Percentiles rank a stretch among this genome's conserved stretches.
Conservation (phyloP, 2,329 filamentous ascomycete genomes). For the Neofusicoccum sp. region DNA sequence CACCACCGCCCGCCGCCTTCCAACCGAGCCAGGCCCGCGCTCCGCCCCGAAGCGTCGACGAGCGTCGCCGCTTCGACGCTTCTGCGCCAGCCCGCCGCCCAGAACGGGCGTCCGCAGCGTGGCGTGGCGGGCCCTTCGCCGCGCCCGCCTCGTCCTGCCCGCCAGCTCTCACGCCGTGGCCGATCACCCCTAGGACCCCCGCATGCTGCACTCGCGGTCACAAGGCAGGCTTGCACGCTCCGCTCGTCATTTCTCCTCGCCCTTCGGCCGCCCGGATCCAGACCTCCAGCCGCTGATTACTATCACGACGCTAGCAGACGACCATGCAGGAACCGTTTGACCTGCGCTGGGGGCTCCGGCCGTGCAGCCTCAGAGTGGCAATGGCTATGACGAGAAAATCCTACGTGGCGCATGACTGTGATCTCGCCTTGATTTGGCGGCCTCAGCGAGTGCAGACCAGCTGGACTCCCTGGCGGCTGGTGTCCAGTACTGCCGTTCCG, state of each 20-base stretch:
- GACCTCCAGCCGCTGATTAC: neutral
- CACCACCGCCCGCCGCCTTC: slow-evolving; percentile 7
- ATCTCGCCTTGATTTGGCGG: slow-evolving; percentile 1
- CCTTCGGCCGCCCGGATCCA: neutral
- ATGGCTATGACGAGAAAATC: neutral
- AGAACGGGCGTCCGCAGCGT: too few species aligned
- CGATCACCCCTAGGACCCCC: slow-evolving; percentile 14
- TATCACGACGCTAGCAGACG: neutral
- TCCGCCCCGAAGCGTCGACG: slow-evolving; percentile 2
- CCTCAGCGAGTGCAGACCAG: neutral
- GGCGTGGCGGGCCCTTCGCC: too few species aligned
- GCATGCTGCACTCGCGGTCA: slow-evolving; percentile 13
- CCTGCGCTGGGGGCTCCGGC: neutral
- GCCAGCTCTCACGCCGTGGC: neutral
- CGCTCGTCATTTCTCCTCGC: neutral
- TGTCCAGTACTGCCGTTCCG: neutral
- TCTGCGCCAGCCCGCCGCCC: too few species aligned
- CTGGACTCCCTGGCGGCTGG: neutral
- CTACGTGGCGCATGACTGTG: slow-evolving; percentile 5
- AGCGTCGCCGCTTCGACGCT: neutral
- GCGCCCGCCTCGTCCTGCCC: slow-evolving; percentile 1
- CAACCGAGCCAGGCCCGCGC: slow-evolving; percentile 14
- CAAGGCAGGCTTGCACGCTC: slow-evolving; percentile 2
- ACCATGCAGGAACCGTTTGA: neutral
- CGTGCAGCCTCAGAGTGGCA: neutral